Evolutionary conservation across 1,139 yeast species (phyloP), one percentile per base, ranked within the genome.

Genomic region (Debaryomycetaceae sp.): DNA sequence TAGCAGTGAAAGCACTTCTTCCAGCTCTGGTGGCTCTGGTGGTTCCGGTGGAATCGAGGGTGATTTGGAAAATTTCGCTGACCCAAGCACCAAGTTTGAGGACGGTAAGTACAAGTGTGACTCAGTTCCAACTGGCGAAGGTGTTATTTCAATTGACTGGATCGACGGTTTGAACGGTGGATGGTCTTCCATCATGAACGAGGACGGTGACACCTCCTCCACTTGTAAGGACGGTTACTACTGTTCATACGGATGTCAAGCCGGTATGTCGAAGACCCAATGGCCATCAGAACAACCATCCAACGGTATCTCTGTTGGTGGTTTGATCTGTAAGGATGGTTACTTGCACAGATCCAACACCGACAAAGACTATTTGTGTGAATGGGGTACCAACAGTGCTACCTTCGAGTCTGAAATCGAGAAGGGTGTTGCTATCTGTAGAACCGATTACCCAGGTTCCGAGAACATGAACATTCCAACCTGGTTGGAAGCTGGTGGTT

Each of bases 361-460:
- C 29, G 67, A 70, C 59, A 49, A 74, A 42, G 69, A 79, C 50
- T 66, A 78, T 68, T 78, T 91, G 58, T 89, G 98, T 76, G 86
- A 76, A 61, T 83, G 94, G 89, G 98, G 95, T 60, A 68, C 67
- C 22, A 65, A 79, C 45, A 65, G 83, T 45, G 95, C 95, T 38
- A 58, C 63, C 38, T 94, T 87, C 51, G 82, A 73, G 37, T 82
- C 84, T 59, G 71, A 84, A 55, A 70, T 86, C 47, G 63, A 66
- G 48, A 59, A 82, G 52, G 74, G 73, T 37, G 91, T 92, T 56
- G 87, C 97, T 44, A 73, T 91, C 56, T 91, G 98, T 77, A 84
- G 96, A 75, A 92, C 98, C 47, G 98, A 92, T 67, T 92, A 92
- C 79, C 98, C 98, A 57, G 98, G 98, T 73, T 84, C 96, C 48